Evolutionary conservation across 2,329 filamentous ascomycete genomes (phyloP).

Genomic region (Coniochaeta ligniaria): DNA sequence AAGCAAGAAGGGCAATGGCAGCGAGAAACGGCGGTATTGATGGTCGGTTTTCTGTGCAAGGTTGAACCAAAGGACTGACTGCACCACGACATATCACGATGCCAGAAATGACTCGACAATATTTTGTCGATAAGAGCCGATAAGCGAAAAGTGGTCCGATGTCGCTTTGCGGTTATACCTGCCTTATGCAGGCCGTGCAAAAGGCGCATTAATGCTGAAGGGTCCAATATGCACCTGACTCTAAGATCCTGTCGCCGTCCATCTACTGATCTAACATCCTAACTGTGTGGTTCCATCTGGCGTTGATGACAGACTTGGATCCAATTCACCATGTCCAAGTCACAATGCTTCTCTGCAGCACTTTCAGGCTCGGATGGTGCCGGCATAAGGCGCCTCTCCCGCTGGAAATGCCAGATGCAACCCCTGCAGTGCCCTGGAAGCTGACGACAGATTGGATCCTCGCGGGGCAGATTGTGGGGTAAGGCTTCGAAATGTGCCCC

Average conservation of each 20-base stretch:
- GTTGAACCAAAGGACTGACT: too few species aligned
- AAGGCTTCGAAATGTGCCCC: background rate
- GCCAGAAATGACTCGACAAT: constrained; percentile 1
- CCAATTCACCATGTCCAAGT: too few species aligned
- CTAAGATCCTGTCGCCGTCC: too few species aligned
- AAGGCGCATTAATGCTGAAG: too few species aligned
- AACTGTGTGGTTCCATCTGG: too few species aligned
- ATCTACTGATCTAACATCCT: too few species aligned
- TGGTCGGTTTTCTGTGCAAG: too few species aligned
- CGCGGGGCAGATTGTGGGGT: background rate
- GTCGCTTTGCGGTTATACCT: background rate
- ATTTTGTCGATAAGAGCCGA: background rate
- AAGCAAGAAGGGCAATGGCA: background rate
- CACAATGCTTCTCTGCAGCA: too few species aligned
- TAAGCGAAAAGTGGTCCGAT: constrained; percentile 1
- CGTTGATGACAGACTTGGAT: too few species aligned
- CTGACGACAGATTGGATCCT: background rate
- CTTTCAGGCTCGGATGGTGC: background rate
- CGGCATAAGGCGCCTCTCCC: background rate
- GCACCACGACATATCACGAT: background rate
- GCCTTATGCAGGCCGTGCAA: too few species aligned
- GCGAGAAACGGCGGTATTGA: background rate
- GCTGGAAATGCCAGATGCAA: background rate
- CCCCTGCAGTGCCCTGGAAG: background rate
- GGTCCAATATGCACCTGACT: too few species aligned